Evolutionary conservation across 345 rosid species (phyloP).

Genomic region (Passiflora organensis): DNA sequence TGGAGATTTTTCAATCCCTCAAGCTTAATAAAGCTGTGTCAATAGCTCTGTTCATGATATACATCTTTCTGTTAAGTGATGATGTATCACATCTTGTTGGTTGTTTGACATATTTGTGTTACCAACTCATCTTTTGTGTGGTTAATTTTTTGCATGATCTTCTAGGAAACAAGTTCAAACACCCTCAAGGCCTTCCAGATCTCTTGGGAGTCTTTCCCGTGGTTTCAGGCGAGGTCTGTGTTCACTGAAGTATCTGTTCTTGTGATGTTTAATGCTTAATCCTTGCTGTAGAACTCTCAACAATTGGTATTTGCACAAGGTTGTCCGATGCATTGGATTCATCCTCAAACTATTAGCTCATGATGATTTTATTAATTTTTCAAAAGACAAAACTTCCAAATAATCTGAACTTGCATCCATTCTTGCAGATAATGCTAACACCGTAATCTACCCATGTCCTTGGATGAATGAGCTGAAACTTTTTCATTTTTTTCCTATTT

Average conservation of each 20-base stretch:
- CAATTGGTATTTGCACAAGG: background rate
- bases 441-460: no score
- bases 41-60: background rate
- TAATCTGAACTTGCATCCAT: no score
- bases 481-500: no score
- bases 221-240: constrained; percentile 49
- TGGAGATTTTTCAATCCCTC: background rate
- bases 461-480: no score
- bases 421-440: no score
- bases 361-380: no score
- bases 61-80: background rate
- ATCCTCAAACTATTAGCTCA: background rate
- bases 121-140: background rate
- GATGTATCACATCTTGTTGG: background rate
- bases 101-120: constrained; percentile 2
- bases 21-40: background rate
- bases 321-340: background rate
- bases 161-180: constrained; percentile 47
- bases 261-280: background rate
- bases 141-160: constrained; percentile 5
- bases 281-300: background rate
- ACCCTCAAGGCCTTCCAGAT: constrained; percentile 49
- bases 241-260: constrained; percentile 1
- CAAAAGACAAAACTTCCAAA: no score
- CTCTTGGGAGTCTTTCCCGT: constrained; percentile 42